A percentile compares a stretch with the other conserved stretches of the same genome.
These are phyloP conservation scores for Arabidopsis hybrid DNA, from an alignment of 441 rosid genomes.

Conservation along the genomic window DNA sequence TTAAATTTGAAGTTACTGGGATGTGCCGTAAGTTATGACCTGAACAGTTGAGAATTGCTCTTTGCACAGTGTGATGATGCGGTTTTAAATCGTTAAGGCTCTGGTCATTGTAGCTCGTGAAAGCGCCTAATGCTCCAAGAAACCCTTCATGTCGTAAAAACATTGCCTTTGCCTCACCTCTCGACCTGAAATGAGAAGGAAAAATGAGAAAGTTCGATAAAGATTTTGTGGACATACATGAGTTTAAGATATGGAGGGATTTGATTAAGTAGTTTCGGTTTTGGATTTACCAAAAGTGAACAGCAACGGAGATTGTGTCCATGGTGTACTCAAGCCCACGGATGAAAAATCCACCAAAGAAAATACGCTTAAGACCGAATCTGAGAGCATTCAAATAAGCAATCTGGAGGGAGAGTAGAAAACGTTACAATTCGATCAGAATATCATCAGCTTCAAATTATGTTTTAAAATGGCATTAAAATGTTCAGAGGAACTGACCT, in stretches of 20 bases:
- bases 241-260: not conserved
- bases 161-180: conserved; percentile 96
- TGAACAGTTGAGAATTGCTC: conserved; percentile 27
- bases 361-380: conserved; percentile 87
- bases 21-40: conserved; percentile 28
- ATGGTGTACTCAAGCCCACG: conserved; percentile 94
- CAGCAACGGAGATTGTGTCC: conserved; percentile 98
- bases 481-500: conserved; percentile 52
- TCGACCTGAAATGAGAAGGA: conserved; percentile 61
- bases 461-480: not conserved
- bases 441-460: not conserved
- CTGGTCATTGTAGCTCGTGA: conserved; percentile 53
- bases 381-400: conserved; percentile 90
- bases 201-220: not conserved
- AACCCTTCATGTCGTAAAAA: conserved; percentile 92
- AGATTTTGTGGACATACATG: not conserved
- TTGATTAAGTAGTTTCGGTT: not conserved
- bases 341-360: conserved; percentile 95
- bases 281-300: conserved; percentile 76
- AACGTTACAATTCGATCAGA: conserved; percentile 13
- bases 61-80: conserved; percentile 23
- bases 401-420: conserved; percentile 52
- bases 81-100: conserved; percentile 25
- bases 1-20: conserved; percentile 21
- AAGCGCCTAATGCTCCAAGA: conserved; percentile 92